Evolutionary conservation across 192 early-diverging fungal genomes (phyloP).

Genomic region (Coemansia guatemalensis): DNA sequence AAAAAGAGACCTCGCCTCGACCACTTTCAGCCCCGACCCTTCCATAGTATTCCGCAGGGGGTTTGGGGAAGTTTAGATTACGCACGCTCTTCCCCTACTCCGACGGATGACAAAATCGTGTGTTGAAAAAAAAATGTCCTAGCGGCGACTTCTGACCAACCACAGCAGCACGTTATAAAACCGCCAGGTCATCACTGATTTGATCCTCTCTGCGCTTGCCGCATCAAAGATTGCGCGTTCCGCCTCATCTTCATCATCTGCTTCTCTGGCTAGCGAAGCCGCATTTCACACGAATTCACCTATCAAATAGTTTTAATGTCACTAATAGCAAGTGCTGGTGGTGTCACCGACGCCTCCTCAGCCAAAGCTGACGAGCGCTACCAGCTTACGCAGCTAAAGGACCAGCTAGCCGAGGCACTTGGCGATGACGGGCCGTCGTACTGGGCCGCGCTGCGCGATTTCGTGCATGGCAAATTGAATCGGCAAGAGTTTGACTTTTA

Average conservation of each 20-base stretch:
- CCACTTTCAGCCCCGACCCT: background rate
- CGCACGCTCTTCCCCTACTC: background rate
- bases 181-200: background rate
- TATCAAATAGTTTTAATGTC: background rate
- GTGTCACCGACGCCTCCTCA: background rate
- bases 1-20: background rate
- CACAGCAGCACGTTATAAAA: background rate
- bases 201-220: background rate
- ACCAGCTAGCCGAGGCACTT: slow-evolving; percentile 70
- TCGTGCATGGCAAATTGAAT: slow-evolving; percentile 73
- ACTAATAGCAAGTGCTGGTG: background rate
- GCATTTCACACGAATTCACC: background rate
- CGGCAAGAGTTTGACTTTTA: slow-evolving; percentile 80
- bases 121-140: background rate
- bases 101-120: background rate
- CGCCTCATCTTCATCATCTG: background rate
- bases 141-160: background rate
- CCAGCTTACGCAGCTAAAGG: slow-evolving; percentile 61
- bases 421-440: slow-evolving; percentile 75
- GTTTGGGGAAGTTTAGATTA: background rate
- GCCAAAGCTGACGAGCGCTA: slow-evolving; percentile 45
- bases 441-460: slow-evolving; percentile 72
- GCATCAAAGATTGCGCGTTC: background rate
- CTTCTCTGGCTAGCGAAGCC: background rate
- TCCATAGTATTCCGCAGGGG: background rate